Conservation (phyloP, 139 green algal genomes). For the Raphidocelis subcapitata region DNA sequence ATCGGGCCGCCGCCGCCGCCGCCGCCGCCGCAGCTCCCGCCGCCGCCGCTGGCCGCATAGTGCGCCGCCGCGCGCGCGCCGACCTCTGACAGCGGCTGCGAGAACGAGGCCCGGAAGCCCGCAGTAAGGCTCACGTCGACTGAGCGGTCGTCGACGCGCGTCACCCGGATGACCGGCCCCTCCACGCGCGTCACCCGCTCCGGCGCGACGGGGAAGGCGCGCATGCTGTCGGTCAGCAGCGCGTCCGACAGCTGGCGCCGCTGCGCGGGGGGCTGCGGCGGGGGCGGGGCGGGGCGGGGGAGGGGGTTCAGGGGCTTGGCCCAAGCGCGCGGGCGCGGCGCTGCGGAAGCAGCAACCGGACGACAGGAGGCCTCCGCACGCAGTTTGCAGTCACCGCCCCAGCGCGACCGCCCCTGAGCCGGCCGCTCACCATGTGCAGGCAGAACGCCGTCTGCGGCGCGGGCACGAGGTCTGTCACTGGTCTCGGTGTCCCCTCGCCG, state of each 20-base stretch:
- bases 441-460: no score
- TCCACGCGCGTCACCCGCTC: slow-evolving; percentile 19
- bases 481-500: no score
- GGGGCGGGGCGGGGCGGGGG: no score
- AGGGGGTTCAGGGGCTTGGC: no score
- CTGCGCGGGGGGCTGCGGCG: not conserved
- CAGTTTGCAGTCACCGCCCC: not conserved
- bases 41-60: no score
- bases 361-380: not conserved
- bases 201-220: slow-evolving; percentile 25
- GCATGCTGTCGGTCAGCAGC: slow-evolving; percentile 27
- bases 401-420: no score
- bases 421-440: no score
- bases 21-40: no score
- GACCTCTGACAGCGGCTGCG: no score
- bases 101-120: no score
- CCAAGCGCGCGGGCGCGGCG: not conserved
- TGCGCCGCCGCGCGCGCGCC: no score
- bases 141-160: not conserved
- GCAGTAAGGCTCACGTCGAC: not conserved
- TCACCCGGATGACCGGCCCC: slow-evolving; percentile 32
- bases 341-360: not conserved
- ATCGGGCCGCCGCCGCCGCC: not conserved
- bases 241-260: slow-evolving; percentile 9
- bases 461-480: no score